Conservation (phyloP, 139 green algal genomes). For the Coelastrella sp. region DNA sequence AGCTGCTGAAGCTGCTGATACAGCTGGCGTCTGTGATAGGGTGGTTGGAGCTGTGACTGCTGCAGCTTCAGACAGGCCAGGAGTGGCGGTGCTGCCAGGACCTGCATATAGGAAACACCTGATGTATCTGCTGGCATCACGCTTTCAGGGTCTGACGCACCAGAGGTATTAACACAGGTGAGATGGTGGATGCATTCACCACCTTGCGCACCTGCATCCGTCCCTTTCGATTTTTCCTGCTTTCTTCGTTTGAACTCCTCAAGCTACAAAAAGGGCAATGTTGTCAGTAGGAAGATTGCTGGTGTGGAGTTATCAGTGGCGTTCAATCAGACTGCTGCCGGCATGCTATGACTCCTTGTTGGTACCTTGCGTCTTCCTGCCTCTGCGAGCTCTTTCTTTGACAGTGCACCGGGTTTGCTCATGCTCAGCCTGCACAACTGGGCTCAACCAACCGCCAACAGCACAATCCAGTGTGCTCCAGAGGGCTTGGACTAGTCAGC, state of each 20-base stretch:
- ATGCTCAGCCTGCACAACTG: background rate
- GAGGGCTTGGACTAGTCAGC: too few relatives aligned
- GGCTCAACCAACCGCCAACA: conserved; percentile 3
- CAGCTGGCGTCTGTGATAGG: too few relatives aligned
- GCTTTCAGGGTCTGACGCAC: too few relatives aligned
- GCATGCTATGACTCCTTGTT: too few relatives aligned
- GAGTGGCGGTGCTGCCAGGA: too few relatives aligned
- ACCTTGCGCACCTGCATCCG: conserved; percentile 24
- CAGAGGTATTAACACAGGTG: too few relatives aligned
- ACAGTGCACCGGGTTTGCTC: conserved; percentile 29
- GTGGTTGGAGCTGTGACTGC: too few relatives aligned
- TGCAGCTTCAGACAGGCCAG: too few relatives aligned
- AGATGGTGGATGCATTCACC: too few relatives aligned
- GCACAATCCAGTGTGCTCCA: too few relatives aligned
- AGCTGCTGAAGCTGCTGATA: background rate
- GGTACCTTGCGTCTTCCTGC: conserved; percentile 59
- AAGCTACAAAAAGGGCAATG: conserved; percentile 46
- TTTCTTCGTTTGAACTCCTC: conserved; percentile 62
- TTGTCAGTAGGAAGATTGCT: conserved; percentile 25
- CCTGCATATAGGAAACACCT: too few relatives aligned
- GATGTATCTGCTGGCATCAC: too few relatives aligned
- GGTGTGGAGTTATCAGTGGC: background rate
- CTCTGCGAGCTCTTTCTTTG: conserved; percentile 54
- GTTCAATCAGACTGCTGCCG: background rate
- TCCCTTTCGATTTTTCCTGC: conserved; percentile 7